A percentile compares a stretch with the other conserved stretches of the same genome.
Conservation (phyloP, 2,329 filamentous ascomycete species). For the Sarocladiaceae sp. region DNA sequence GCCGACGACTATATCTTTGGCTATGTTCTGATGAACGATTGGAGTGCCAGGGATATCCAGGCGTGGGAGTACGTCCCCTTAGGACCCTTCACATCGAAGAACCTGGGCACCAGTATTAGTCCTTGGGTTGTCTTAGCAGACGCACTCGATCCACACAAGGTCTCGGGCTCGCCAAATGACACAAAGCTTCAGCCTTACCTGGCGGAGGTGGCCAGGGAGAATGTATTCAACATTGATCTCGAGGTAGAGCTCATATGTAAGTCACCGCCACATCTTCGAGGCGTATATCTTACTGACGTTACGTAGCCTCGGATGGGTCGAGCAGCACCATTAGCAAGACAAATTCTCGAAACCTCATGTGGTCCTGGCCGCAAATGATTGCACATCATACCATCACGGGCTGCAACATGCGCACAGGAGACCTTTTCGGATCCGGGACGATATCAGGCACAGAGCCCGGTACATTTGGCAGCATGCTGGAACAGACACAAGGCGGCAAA, state of each 20-base stretch:
- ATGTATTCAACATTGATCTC: slow-evolving; percentile 29
- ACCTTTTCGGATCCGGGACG: slow-evolving; percentile 72
- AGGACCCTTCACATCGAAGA: slow-evolving; percentile 53
- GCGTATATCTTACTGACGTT: background rate
- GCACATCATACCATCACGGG: slow-evolving; percentile 74
- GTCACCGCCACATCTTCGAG: too few relatives aligned
- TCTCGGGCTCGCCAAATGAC: slow-evolving; percentile 24
- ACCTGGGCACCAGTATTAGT: slow-evolving; percentile 47
- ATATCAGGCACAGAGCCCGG: slow-evolving; percentile 60
- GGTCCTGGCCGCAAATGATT: slow-evolving; percentile 79
- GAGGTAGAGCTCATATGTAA: slow-evolving; percentile 33
- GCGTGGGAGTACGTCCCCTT: slow-evolving; percentile 48
- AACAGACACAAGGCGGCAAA: slow-evolving; percentile 67
- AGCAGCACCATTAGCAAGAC: slow-evolving; percentile 27
- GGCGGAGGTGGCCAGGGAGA: slow-evolving; percentile 43
- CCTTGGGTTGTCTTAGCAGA: slow-evolving; percentile 44
- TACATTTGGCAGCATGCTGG: slow-evolving; percentile 63
- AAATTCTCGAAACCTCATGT: slow-evolving; percentile 50
- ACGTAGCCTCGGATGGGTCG: slow-evolving; percentile 24
- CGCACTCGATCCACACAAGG: slow-evolving; percentile 10
- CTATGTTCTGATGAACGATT: slow-evolving; percentile 55
- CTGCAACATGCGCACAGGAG: slow-evolving; percentile 67
- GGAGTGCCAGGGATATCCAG: slow-evolving; percentile 52
- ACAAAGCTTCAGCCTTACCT: slow-evolving; percentile 37
- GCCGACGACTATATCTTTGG: slow-evolving; percentile 46